Evolutionary conservation across 176 grass and related monocot species (phyloP), one percentile per base, ranked within the genome.

Genomic region (Oryza glaberrima): DNA sequence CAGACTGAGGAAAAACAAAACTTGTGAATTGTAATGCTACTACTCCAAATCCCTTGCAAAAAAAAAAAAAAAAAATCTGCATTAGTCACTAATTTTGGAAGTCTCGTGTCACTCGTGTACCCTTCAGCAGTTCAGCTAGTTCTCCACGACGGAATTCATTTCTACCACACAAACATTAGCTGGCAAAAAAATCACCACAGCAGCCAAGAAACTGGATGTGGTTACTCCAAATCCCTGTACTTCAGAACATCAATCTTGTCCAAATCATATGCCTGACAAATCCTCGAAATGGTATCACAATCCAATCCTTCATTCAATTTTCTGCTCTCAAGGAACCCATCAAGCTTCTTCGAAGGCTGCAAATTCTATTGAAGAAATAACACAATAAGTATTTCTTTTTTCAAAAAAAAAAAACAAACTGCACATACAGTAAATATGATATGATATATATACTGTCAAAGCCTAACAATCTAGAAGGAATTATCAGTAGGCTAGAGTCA

Each of bases 201-300:
- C 23, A 38, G 70, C 36, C 6, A 66, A 65, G 69, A 43, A 72
- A 67, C 30, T 71, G 66, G 14, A 66, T 65, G 44, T 72, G 79
- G 9, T 82, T 88, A 98, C 48, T 82, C 92, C 45, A 88, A 69
- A 77, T 93, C 82, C 49, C 78, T 94, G 68, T 94, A 95, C 84
- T 98, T 98, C 36, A 93, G 20, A 49, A 98, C 86, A 72, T 93
- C 95, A 14, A 93, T 88, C 84, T 88, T 95, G 52, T 98, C 88
- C 56, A 98, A 75, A 69, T 93, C 77, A 61, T 88, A 98, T 48
- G 67, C 66, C 67, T 90, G 48, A 76, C 95, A 94, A 32, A 98
- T 98, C 7, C 28, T 87, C 1, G 82, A 94, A 72, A 98, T 88
- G 6, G 86, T 90, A 67, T 76, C 82, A 60, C 87, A 93, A 78